Evolutionary conservation across 306 rosid species (phyloP).

Genomic region (Cicer arietinum): DNA sequence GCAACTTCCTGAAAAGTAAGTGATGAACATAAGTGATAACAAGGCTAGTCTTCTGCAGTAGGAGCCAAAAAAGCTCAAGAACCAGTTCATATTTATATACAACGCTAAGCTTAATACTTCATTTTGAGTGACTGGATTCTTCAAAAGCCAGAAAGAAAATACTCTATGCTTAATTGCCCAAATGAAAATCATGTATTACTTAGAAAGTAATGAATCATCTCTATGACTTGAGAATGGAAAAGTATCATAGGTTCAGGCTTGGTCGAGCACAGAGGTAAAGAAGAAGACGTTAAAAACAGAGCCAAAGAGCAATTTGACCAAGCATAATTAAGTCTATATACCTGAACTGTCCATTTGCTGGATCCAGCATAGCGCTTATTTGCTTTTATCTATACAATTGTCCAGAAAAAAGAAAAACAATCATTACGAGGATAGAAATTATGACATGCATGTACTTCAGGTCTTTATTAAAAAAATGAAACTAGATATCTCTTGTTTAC

Average conservation of each 20-base stretch:
- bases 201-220: constrained; percentile 1
- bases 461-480: constrained; percentile 2
- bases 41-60: background rate
- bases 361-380: constrained; percentile 98
- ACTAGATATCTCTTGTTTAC: constrained; percentile 55
- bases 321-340: constrained; percentile 26
- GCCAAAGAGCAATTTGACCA: constrained; percentile 24
- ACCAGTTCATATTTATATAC: constrained; percentile 17
- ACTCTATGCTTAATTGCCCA: constrained; percentile 9
- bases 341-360: constrained; percentile 76
- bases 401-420: background rate
- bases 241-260: background rate
- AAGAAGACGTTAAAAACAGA: no score
- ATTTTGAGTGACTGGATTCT: constrained; percentile 1
- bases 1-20: constrained; percentile 82
- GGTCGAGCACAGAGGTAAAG: background rate
- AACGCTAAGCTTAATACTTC: background rate
- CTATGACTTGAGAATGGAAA: constrained; percentile 23
- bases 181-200: constrained; percentile 31
- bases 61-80: background rate
- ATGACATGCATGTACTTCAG: constrained; percentile 24
- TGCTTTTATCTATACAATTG: constrained; percentile 66
- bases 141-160: constrained; percentile 16
- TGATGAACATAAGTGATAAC: constrained; percentile 19
- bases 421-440: constrained; percentile 47